phyloP scores from a whole-genome alignment of 768 basidiomycete genomes.

The Lentinula raphanica region DNA sequence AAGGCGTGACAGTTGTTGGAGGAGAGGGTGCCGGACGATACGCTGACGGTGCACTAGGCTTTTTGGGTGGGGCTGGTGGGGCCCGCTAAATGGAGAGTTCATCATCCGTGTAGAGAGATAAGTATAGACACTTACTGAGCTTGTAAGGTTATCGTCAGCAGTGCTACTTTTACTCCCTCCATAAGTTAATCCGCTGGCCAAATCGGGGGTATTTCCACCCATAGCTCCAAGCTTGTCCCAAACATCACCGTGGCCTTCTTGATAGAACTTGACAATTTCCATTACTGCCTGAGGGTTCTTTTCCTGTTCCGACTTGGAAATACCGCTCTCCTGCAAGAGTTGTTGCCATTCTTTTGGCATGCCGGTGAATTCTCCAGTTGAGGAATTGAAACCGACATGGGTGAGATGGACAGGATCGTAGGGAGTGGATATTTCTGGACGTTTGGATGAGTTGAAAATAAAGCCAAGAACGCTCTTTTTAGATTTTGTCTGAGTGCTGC shows the following conservation, averaged over 20 bases:
- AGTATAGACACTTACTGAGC: conserved; percentile 40
- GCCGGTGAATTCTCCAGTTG: conserved; percentile 96
- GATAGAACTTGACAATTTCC: conserved; percentile 99
- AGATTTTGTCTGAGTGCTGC: conserved; percentile 38
- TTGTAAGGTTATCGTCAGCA: conserved; percentile 48
- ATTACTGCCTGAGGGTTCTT: conserved; percentile 97
- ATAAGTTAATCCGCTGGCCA: conserved; percentile 12
- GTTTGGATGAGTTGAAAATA: conserved; percentile 71
- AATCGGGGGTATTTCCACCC: conserved; percentile 23
- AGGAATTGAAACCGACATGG: conserved; percentile 98
- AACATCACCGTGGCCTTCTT: conserved; percentile 74
- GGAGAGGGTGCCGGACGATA: conserved; percentile 79
- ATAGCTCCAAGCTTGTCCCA: conserved; percentile 83
- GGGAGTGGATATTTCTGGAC: conserved; percentile 91
- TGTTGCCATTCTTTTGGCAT: conserved; percentile 99
- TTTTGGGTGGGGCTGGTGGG: conserved; percentile 47
- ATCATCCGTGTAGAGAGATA: conserved; percentile 14
- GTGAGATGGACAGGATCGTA: conserved; percentile 99
- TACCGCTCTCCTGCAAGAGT: conserved; percentile 90
- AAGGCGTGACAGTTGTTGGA: conserved; percentile 53
- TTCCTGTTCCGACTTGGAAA: conserved; percentile 91
- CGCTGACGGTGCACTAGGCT: conserved; percentile 38
- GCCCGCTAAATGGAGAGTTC: conserved; percentile 30
- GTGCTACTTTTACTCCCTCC: conserved; percentile 25
- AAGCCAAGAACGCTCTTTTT: conserved; percentile 75